phyloP scores from a whole-genome alignment of 2,329 filamentous ascomycete species.

The Claviceps sp. region DNA sequence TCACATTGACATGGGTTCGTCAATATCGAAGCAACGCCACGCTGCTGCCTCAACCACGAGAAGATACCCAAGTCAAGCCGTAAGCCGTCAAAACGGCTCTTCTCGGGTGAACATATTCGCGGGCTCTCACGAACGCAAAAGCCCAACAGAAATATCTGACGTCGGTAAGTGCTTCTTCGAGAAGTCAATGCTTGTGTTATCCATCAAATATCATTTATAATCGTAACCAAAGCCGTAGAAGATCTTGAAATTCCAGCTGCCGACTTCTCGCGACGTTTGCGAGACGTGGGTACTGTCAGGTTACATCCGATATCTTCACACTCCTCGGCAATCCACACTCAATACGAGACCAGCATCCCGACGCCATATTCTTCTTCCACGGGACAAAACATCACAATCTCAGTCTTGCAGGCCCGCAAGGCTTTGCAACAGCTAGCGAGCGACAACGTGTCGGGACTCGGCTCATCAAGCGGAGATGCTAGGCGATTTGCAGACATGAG shows the following conservation, averaged over 20 bases:
- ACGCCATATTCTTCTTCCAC: background rate
- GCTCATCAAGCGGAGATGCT: background rate
- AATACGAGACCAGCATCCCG: background rate
- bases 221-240: background rate
- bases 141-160: background rate
- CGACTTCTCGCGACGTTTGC: slow-evolving; percentile 1
- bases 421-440: background rate
- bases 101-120: background rate
- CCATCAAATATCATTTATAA: background rate
- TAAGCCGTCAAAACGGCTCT: background rate
- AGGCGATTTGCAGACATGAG: slow-evolving; percentile 5
- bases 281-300: background rate
- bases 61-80: background rate
- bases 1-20: slow-evolving; percentile 1
- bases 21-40: background rate
- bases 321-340: background rate
- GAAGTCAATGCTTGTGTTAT: too few species aligned
- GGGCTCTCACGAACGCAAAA: background rate
- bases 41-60: background rate
- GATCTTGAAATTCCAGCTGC: background rate
- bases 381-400: background rate
- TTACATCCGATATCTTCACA: background rate
- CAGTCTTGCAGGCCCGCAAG: background rate
- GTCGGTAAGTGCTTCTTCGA: background rate
- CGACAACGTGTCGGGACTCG: background rate